These are phyloP conservation scores for Fusarium poae DNA, from an alignment of 2,329 filamentous ascomycete genomes.

Conservation along the genomic window DNA sequence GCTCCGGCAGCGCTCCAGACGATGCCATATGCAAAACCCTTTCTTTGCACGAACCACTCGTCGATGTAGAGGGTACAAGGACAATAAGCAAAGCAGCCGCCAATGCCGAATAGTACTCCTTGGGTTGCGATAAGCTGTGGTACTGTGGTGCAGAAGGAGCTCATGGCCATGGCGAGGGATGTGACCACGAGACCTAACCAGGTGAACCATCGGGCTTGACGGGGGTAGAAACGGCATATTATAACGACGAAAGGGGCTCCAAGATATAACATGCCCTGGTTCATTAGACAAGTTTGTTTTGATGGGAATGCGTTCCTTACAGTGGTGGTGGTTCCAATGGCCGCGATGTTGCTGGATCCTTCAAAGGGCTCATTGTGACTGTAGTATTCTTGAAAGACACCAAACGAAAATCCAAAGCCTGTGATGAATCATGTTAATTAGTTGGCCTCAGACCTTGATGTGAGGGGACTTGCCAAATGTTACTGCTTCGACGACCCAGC, in stretches of 20 bases:
- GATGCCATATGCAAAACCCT: slow-evolving; percentile 65
- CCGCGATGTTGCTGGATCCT: slow-evolving; percentile 63
- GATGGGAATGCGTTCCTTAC: slow-evolving; percentile 30
- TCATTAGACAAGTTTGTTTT: background rate
- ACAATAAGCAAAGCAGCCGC: slow-evolving; percentile 65
- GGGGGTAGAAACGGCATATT: slow-evolving; percentile 57
- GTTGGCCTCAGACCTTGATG: rapidly evolving
- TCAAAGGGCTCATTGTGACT: slow-evolving; percentile 67
- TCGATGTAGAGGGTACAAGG: slow-evolving; percentile 67
- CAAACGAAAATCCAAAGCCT: slow-evolving; percentile 75
- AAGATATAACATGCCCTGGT: slow-evolving; percentile 56
- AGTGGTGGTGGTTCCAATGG: slow-evolving; percentile 69
- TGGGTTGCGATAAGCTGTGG: slow-evolving; percentile 67
- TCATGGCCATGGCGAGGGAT: slow-evolving; percentile 62
- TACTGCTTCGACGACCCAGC: slow-evolving; percentile 42
- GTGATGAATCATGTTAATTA: background rate
- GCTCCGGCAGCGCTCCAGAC: slow-evolving; percentile 57
- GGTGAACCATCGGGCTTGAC: slow-evolving; percentile 55
- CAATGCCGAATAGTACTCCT: slow-evolving; percentile 68
- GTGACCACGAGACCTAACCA: slow-evolving; percentile 59
- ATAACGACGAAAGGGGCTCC: slow-evolving; percentile 60
- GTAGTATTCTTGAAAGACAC: slow-evolving; percentile 76
- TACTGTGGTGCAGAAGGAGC: slow-evolving; percentile 62
- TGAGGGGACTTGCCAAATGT: slow-evolving; percentile 17
- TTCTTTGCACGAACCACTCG: slow-evolving; percentile 64